Evolutionary conservation across 306 rosid genomes (phyloP), one percentile per base, ranked within the genome.

Genomic region (Vigna hirtella): DNA sequence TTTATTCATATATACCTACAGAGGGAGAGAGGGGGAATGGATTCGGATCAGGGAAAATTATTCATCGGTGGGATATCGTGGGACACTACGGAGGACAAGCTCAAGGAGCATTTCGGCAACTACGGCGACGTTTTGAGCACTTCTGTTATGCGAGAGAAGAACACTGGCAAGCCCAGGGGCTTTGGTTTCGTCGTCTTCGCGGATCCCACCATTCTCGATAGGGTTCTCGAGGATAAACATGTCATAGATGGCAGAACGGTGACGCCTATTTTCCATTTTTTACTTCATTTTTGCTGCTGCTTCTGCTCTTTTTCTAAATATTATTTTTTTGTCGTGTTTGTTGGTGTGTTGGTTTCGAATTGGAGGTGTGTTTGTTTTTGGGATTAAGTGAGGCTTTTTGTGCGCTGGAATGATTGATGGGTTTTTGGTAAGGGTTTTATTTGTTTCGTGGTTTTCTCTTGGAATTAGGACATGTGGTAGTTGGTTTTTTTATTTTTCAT

Each of bases 41-140:
- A 94, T 85, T 92, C 98, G 59, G 98, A 94, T 92, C 98, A 89
- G 73, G 97, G 98, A 1, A 94, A 94, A 91, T 88, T 94, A 40
- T 94, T 94, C 42, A 92, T 94, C 75, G 97, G 98, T 49, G 98
- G 98, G 79, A 92, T 92, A 79, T 94, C 98, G 3, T 94, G 98
- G 98, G 98, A 94, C 40, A 92, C 98, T 6, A 76, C 85, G 7
- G 97, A 94, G 83, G 98, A 94, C 13, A 94, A 89, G 92, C 95
- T 94, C 12, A 89, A 86, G 84, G 95, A 92, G 61, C 90, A 94
- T 77, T 94, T 94, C 30, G 50, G 85, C 61, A 87, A 81, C 88
- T 94, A 94, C 42, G 98, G 97, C 34, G 95, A 94, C 5, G 95
- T 94, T 32, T 17, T 87, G 83, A 94, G 84, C 85, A 83, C 97